Base-by-base conservation (phyloP, 176 grass and related monocot genomes). In the Rhynchospora pubera region DNA sequence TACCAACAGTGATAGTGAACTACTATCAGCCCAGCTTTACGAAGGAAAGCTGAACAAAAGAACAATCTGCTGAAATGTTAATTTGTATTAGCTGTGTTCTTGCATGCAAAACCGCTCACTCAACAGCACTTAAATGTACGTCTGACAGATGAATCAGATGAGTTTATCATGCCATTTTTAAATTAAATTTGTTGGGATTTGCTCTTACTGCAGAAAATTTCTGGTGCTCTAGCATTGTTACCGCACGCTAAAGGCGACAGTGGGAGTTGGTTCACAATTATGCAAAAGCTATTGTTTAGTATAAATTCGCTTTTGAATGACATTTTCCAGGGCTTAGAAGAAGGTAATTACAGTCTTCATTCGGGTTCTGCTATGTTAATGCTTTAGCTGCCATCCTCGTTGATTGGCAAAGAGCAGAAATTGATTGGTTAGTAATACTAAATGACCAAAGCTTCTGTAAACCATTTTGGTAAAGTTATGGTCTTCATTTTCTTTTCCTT, bases 311-410 rank as follows among this genome's bases (percentile, higher is more conserved):
- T 98, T 79, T 76, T 98, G 75, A 85, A 90, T 77, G 90, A 98
- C 85, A 85, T 89, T 69, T 92, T 98, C 52, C 18, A 88, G 51
- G 90, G 90, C 79, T 85, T 98, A 65, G 91, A 94, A 93, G 91
- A 92, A 79, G 90, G 92, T 93, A 93, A 56, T 15, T 77, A 7
- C 32, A 56, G 14, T 77, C 48, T 77, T 0, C 53, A 56, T 77
- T 16, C 47, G 16, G 23, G 72, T 21, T 76, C 50, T 55, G 22
- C 13, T 53, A 77, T 77, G 23, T 18, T 9, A 69, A 56, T 56
- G 23, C 0, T 56, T 53, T 77, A 12, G 23, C 13, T 77, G 47
- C 72, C 48, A 77, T 56, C 23, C 48, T 16, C 15, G 13, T 77
- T 77, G 24, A 56, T 56, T 32, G 72, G 15, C 23, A 56, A 70